These are phyloP conservation scores for Lachancea sp. DNA, from an alignment of 805 yeast genomes.

Conservation along the genomic window DNA sequence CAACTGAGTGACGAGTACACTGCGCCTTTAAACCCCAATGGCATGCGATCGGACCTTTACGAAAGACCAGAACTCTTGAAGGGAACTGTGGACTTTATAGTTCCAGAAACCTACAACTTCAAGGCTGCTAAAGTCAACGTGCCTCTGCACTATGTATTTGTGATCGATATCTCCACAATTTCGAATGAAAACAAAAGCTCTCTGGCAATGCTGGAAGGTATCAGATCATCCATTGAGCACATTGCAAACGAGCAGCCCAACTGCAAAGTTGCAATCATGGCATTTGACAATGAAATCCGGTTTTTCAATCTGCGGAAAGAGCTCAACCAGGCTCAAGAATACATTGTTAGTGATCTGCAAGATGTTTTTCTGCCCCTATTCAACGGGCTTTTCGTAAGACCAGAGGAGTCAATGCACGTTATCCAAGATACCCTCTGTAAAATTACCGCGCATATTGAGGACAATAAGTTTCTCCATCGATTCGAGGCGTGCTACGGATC, in stretches of 20 bases:
- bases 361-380: constrained; percentile 64
- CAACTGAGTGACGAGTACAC: constrained; percentile 60
- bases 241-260: constrained; percentile 33
- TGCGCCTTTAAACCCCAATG: constrained; percentile 54
- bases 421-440: constrained; percentile 64
- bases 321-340: constrained; percentile 50
- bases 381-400: constrained; percentile 74
- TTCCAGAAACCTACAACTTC: constrained; percentile 64
- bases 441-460: constrained; percentile 33
- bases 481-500: constrained; percentile 71
- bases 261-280: constrained; percentile 60
- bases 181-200: constrained; percentile 51
- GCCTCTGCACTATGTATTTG: constrained; percentile 63
- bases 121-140: constrained; percentile 36
- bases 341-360: constrained; percentile 58
- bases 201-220: constrained; percentile 57
- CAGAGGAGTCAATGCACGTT: constrained; percentile 53
- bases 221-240: constrained; percentile 46
- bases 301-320: constrained; percentile 62
- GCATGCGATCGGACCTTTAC: constrained; percentile 54
- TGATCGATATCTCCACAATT: constrained; percentile 63
- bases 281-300: constrained; percentile 66
- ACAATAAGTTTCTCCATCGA: constrained; percentile 23
- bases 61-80: constrained; percentile 64
- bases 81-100: constrained; percentile 82